Evolutionary conservation across 2,329 filamentous ascomycete genomes (phyloP), one percentile per base, ranked within the genome.

Genomic region (Madurella mycetomatis): DNA sequence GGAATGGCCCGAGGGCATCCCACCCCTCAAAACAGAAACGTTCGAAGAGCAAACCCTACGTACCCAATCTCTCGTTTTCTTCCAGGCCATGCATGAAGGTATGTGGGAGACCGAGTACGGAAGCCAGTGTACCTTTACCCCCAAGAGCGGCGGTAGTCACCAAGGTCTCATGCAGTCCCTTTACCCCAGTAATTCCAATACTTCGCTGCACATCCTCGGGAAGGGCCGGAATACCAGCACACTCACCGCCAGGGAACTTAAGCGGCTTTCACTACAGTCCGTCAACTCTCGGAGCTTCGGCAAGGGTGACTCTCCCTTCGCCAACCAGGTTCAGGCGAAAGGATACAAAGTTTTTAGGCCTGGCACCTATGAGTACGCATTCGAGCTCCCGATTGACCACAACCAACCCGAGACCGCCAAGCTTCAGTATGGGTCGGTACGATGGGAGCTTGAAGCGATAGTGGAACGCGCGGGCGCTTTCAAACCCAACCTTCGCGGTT

Each of bases 1-100:
- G 1, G 91, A 96, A 67, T 99, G 94, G 94, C 92, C 94, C 15
- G 94, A 97, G 74, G 90, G 91, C 48, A 94, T 97, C 31, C 92
- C 94, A 2, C 91, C 92, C 0, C 80, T 86, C 54, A 96, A 95
- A 70, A 80, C 86, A 1, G 88, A 95, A 41, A 84, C 90, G 50
- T 87, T 84, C 64, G 91, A 97, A 67, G 88, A 90, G 59, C 88
- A 94, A 62, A 89, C 85, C 3, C 79, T 97, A 56, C 86, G 95
- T 71, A 92, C 88, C 41, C 92, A 96, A 66, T 92, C 85, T 16
- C 85, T 90, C 72, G 92, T 87, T 0, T 97, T 97, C 68, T 99
- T 96, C 77, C 95, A 96, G 65, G 87, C 88, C 46, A 75, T 80
- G 66, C 80, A 84, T 58, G 77, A 82, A 53, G 75, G 76, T 12